Evolutionary conservation across 768 basidiomycete species (phyloP).

Genomic region (Myochromella boudieri): DNA sequence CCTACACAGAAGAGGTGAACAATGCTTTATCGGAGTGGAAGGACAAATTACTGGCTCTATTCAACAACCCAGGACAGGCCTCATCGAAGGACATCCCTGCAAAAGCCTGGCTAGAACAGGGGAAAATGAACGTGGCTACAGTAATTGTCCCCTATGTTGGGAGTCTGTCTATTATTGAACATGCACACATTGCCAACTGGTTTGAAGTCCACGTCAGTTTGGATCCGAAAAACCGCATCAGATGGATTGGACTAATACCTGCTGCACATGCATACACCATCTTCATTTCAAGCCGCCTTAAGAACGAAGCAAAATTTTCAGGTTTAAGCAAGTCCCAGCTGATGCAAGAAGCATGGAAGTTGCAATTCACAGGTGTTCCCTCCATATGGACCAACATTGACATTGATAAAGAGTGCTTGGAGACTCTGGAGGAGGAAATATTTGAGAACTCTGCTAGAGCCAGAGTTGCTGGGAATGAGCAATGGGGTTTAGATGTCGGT

Average conservation of each 20-base stretch:
- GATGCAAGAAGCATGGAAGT: background rate
- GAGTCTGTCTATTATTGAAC: constrained; percentile 15
- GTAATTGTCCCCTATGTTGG: constrained; percentile 14
- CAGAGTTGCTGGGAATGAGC: constrained; percentile 20
- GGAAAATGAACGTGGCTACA: background rate
- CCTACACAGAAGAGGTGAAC: constrained; percentile 19
- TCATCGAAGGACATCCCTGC: constrained; percentile 11
- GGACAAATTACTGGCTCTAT: constrained; percentile 8
- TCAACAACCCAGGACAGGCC: constrained; percentile 6
- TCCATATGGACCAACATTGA: constrained; percentile 13
- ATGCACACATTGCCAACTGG: constrained; percentile 24
- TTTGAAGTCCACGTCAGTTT: constrained; percentile 19
- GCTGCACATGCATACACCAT: constrained; percentile 15
- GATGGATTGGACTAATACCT: constrained; percentile 1
- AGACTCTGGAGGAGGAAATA: constrained; percentile 23
- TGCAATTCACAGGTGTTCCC: background rate
- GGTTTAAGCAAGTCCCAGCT: background rate
- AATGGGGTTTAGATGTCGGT: constrained; percentile 25
- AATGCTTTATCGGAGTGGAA: constrained; percentile 10
- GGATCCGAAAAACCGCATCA: background rate
- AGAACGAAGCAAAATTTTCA: background rate
- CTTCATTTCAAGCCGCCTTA: constrained; percentile 13
- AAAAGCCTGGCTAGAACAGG: constrained; percentile 15
- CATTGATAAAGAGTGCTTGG: constrained; percentile 22
- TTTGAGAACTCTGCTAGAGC: constrained; percentile 21